phyloP scores from a whole-genome alignment of 1,139 yeast genomes.

The Debaryomyces coudertii region DNA sequence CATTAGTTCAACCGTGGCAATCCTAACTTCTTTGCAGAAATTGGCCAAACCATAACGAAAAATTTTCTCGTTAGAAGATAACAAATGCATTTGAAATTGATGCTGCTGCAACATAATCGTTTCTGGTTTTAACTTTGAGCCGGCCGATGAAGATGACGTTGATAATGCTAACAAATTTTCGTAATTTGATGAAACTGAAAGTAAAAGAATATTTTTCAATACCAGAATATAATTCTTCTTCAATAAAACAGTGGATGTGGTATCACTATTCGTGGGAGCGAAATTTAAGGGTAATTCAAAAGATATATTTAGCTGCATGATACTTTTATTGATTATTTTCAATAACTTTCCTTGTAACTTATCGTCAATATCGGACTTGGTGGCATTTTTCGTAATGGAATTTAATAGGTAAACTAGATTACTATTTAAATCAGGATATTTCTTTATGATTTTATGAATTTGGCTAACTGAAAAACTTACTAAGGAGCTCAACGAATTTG shows the following conservation, averaged over 20 bases:
- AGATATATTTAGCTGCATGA: conserved; percentile 22
- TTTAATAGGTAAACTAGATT: conserved; percentile 38
- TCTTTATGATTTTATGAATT: conserved; percentile 45
- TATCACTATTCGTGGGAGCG: conserved; percentile 20
- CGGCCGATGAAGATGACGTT: conserved; percentile 38
- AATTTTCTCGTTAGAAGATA: conserved; percentile 36
- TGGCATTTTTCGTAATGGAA: conserved; percentile 40
- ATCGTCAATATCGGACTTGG: conserved; percentile 45
- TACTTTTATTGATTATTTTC: conserved; percentile 36
- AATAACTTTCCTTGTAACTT: conserved; percentile 41
- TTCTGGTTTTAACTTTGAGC: conserved; percentile 49
- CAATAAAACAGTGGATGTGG: conserved; percentile 27
- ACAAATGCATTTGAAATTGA: conserved; percentile 36
- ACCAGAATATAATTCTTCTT: conserved; percentile 40
- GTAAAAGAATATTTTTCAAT: conserved; percentile 36
- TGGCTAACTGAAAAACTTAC: conserved; percentile 39
- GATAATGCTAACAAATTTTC: conserved; percentile 41
- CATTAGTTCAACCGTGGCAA: conserved; percentile 42
- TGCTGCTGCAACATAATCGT: conserved; percentile 46
- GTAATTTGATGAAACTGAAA: conserved; percentile 41
- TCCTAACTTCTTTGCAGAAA: conserved; percentile 38
- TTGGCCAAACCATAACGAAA: conserved; percentile 36
- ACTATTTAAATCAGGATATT: conserved; percentile 31
- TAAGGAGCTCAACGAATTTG: conserved; percentile 42
- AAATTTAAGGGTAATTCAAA: conserved; percentile 23